A percentile compares a stretch with the other conserved stretches of the same genome.
These are phyloP conservation scores for Mucor ambiguus DNA, from an alignment of 371 early-diverging fungal species.

Conservation along the genomic window DNA sequence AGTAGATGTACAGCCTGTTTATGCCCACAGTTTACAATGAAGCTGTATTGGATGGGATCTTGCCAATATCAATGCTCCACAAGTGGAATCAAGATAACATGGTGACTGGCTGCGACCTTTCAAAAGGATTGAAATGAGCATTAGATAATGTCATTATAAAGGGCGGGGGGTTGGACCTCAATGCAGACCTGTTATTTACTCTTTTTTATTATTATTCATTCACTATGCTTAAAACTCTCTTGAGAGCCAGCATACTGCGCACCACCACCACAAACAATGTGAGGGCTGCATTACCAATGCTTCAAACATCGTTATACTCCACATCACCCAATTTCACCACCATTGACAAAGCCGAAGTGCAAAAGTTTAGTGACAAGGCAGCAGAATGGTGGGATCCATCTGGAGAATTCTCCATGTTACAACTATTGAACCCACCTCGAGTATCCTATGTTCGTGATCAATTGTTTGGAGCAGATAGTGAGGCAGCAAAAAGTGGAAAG, in stretches of 20 bases:
- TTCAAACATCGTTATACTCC: background rate
- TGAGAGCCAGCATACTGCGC: background rate
- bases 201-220: background rate
- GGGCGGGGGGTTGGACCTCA: conserved; percentile 4
- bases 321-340: conserved; percentile 36
- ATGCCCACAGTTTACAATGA: background rate
- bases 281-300: background rate
- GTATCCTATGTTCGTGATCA: conserved; percentile 77
- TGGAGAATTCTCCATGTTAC: conserved; percentile 88
- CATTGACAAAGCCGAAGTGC: conserved; percentile 76
- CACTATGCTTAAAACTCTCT: background rate
- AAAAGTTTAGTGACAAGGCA: conserved; percentile 79
- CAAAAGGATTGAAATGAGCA: background rate
- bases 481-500: conserved; percentile 19
- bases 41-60: background rate
- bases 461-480: conserved; percentile 28
- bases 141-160: background rate
- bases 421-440: conserved; percentile 88
- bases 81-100: no score
- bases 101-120: background rate
- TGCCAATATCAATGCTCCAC: no score
- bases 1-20: no score
- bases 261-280: background rate
- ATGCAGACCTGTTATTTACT: conserved; percentile 3
- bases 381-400: conserved; percentile 92